Evolutionary conservation across 1,284 basidiomycete genomes (phyloP).

Genomic region (Pseudozyma pruni): DNA sequence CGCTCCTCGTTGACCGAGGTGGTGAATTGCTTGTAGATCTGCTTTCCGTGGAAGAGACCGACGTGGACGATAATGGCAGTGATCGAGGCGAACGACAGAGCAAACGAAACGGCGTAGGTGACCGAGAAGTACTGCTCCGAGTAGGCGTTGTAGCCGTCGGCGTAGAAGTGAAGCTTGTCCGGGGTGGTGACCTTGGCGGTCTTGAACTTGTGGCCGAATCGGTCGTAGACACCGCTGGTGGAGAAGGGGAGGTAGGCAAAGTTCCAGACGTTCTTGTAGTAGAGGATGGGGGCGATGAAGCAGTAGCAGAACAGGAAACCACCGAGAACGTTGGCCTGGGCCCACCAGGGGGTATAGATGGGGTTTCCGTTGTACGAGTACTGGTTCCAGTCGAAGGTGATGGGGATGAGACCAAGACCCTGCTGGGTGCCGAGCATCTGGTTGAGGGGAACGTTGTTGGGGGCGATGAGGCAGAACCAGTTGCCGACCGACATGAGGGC

Average conservation of each 20-base stretch:
- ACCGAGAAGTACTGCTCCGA: slow-evolving; percentile 71
- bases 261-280: slow-evolving; percentile 61
- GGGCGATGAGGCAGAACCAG: slow-evolving; percentile 61
- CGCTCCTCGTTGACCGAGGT: slow-evolving; percentile 74
- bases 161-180: slow-evolving; percentile 42
- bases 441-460: slow-evolving; percentile 60
- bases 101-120: slow-evolving; percentile 74
- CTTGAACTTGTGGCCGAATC: slow-evolving; percentile 55
- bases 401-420: slow-evolving; percentile 53
- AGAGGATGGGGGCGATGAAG: slow-evolving; percentile 57
- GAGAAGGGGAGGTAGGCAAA: slow-evolving; percentile 55
- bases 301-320: slow-evolving; percentile 56
- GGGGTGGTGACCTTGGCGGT: slow-evolving; percentile 36
- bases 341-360: slow-evolving; percentile 57
- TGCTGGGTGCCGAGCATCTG: slow-evolving; percentile 57
- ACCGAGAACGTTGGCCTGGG: slow-evolving; percentile 49
- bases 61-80: slow-evolving; percentile 78
- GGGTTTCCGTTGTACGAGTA: slow-evolving; percentile 50
- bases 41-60: slow-evolving; percentile 58
- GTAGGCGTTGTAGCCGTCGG: slow-evolving; percentile 55
- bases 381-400: slow-evolving; percentile 62
- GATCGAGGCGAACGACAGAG: slow-evolving; percentile 79
- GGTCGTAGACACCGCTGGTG: slow-evolving; percentile 53
- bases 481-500: slow-evolving; percentile 55
- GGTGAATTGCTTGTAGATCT: slow-evolving; percentile 48